A percentile compares a stretch with the other conserved stretches of the same genome.
Evolutionary conservation across 2,329 filamentous ascomycete genomes (phyloP).

Genomic region (Beauveria sp.): DNA sequence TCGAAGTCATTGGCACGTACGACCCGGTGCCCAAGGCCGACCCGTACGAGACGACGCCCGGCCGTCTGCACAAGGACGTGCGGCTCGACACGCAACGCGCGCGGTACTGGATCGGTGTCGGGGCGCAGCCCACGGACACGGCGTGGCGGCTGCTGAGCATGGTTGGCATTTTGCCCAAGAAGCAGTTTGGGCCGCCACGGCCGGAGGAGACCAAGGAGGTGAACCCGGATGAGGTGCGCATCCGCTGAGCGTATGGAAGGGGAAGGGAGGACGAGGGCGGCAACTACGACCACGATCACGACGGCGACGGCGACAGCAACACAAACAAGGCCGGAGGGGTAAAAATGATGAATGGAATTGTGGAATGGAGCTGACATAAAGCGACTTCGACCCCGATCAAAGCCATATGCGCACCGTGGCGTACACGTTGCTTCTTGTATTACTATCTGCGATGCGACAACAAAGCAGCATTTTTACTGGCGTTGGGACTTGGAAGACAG

Average conservation of each 20-base stretch:
- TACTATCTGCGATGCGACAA: background rate
- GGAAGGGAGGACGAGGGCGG: background rate
- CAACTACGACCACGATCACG: background rate
- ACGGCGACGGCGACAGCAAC: background rate
- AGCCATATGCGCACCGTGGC: background rate
- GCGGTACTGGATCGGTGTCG: slow-evolving; percentile 94
- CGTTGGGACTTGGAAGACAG: slow-evolving; percentile 1
- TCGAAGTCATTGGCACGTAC: slow-evolving; percentile 86
- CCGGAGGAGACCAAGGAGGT: slow-evolving; percentile 12
- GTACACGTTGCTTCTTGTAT: background rate
- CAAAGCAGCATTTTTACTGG: background rate
- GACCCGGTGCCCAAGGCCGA: slow-evolving; percentile 58
- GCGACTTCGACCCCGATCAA: too few species aligned
- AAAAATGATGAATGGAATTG: too few species aligned
- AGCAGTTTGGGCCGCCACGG: slow-evolving; percentile 26
- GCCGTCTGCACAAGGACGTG: slow-evolving; percentile 81
- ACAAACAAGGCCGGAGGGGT: background rate
- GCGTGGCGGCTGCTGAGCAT: slow-evolving; percentile 80
- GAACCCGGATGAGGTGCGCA: slow-evolving; percentile 20
- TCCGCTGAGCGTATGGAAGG: slow-evolving; percentile 18
- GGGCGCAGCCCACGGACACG: slow-evolving; percentile 86
- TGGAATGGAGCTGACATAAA: too few species aligned
- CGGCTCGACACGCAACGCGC: slow-evolving; percentile 73
- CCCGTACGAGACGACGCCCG: slow-evolving; percentile 48
- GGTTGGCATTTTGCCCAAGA: slow-evolving; percentile 46